Conservation (phyloP, 2,329 filamentous ascomycete species). For the Penicillium sclerotiorum region DNA sequence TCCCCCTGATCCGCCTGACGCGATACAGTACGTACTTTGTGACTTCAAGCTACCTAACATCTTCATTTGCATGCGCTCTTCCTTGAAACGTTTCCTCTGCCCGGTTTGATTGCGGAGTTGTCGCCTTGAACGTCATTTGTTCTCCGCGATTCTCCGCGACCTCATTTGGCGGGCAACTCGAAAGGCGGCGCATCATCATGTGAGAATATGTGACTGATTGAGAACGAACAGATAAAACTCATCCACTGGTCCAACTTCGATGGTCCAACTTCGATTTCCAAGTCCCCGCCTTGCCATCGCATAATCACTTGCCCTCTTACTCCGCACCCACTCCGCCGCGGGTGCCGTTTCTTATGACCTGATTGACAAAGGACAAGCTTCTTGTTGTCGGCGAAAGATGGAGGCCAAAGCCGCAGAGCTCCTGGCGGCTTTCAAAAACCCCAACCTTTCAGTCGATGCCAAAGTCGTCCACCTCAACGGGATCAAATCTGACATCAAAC, state of each 20-base stretch:
- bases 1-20: neutral
- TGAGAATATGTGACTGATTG: neutral
- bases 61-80: neutral
- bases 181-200: neutral
- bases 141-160: no score
- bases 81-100: neutral
- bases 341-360: conserved; percentile 18
- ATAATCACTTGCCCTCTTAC: neutral
- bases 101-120: neutral
- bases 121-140: neutral
- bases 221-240: neutral
- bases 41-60: neutral
- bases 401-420: conserved; percentile 59
- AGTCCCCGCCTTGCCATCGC: neutral
- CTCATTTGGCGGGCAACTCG: no score
- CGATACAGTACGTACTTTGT: conserved; percentile 10
- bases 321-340: conserved; percentile 2
- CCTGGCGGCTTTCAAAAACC: conserved; percentile 58
- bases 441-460: conserved; percentile 68
- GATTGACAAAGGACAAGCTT: conserved; percentile 13
- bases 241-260: no score
- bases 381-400: conserved; percentile 44
- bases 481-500: conserved; percentile 88
- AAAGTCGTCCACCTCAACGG: conserved; percentile 72
- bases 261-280: neutral